A percentile compares a stretch with the other conserved stretches of the same genome.
Evolutionary conservation across 1,139 yeast genomes (phyloP).

Genomic region (Yamadazyma friedrichii): DNA sequence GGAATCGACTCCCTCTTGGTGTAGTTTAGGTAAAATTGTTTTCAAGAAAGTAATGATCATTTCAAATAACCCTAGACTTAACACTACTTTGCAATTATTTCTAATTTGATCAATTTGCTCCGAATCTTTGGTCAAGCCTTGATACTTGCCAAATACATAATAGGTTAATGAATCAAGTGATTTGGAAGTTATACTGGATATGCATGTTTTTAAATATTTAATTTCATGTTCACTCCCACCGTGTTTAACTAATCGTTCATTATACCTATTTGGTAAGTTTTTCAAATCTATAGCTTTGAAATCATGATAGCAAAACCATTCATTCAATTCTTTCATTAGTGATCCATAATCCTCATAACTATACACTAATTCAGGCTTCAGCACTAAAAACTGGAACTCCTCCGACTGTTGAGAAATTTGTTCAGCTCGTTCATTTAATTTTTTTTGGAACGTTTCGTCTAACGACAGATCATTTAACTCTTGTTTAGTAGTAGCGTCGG

Average conservation of each 20-base stretch:
- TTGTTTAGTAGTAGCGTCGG: constrained; percentile 37
- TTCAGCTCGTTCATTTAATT: constrained; percentile 45
- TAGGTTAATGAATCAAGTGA: constrained; percentile 24
- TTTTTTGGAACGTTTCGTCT: constrained; percentile 46
- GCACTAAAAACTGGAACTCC: constrained; percentile 28
- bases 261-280: constrained; percentile 14
- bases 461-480: constrained; percentile 31
- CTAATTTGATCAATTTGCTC: constrained; percentile 38
- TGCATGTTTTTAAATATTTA: constrained; percentile 3
- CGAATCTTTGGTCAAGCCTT: constrained; percentile 21
- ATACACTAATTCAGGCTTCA: constrained; percentile 46
- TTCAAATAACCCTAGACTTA: constrained; percentile 14
- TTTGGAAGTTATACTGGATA: constrained; percentile 2
- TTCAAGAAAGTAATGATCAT: constrained; percentile 1
- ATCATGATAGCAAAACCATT: constrained; percentile 65
- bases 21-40: background rate
- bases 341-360: constrained; percentile 38
- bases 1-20: background rate
- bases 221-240: background rate
- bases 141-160: constrained; percentile 45
- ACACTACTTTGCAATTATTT: constrained; percentile 12
- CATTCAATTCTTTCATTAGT: constrained; percentile 49
- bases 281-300: constrained; percentile 28
- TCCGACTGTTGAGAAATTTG: constrained; percentile 24
- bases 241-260: constrained; percentile 1